A percentile compares a stretch with the other conserved stretches of the same genome.
These are phyloP conservation scores for Apophysomyces sp. DNA, from an alignment of 371 early-diverging fungal species.

Conservation along the genomic window DNA sequence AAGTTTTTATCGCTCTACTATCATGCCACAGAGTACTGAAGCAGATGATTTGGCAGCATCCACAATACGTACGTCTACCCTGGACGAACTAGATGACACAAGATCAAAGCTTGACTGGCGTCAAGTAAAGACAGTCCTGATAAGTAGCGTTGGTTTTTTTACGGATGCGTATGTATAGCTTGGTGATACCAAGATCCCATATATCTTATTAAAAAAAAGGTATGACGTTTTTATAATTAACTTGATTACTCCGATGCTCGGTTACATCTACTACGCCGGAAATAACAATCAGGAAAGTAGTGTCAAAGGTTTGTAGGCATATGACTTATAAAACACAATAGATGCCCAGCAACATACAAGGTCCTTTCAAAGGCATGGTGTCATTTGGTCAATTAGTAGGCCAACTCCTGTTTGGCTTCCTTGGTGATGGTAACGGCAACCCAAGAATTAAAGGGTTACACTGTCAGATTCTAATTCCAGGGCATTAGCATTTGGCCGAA, in stretches of 20 bases:
- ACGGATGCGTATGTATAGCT: constrained; percentile 51
- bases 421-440: constrained; percentile 72
- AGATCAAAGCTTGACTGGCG: constrained; percentile 9
- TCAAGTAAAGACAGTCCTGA: constrained; percentile 12
- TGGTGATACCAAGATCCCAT: no score
- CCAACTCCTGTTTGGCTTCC: constrained; percentile 74
- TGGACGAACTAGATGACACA: constrained; percentile 16
- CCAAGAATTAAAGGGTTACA: constrained; percentile 57
- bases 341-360: constrained; percentile 56
- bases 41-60: background rate
- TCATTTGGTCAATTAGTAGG: constrained; percentile 75
- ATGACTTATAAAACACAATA: constrained; percentile 5
- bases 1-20: no score
- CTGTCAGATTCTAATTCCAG: background rate
- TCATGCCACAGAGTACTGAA: background rate
- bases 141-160: constrained; percentile 49
- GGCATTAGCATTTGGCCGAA: constrained; percentile 64
- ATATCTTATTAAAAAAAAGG: background rate
- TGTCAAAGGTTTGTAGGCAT: no score
- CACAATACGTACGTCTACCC: background rate
- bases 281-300: constrained; percentile 12
- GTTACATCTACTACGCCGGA: constrained; percentile 61
- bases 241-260: constrained; percentile 68
- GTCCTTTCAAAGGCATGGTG: constrained; percentile 73
- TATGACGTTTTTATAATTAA: constrained; percentile 70